Evolutionary conservation across 2,329 filamentous ascomycete species (phyloP), one percentile per base, ranked within the genome.

Genomic region (Furcasterigmium furcatum): DNA sequence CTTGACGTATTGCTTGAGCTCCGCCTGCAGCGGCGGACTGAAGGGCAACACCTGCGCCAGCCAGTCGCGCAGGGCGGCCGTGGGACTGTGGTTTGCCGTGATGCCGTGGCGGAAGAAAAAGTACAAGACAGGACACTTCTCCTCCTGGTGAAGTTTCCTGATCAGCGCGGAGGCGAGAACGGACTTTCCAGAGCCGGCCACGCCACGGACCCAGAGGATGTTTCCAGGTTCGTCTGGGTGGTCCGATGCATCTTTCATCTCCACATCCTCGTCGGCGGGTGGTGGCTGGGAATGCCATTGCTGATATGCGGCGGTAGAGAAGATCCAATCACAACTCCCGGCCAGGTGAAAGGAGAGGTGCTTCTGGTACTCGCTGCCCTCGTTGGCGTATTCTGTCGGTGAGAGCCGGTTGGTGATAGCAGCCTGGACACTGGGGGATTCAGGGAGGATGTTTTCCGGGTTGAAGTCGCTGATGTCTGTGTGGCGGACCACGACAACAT

Each of bases 51-150:
- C 13, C 44, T 67, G 65, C 29, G 50, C 56, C 7, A 64, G 52
- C 59, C 59, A 68, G 47, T 68, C 65, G 13, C 61, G 57, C 14
- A 68, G 39, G 4, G 64, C 41, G 6, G 57, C 52, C 5, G 46
- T 40, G 2, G 64, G 59, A 2, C 50, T 44, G 38, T 63, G 59
- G 38, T 68, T 68, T 1, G 59, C 60, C 18, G 60, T 53, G 40
- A 67, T 59, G 32, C 64, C 67, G 41, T 66, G 60, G 3, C 66
- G 58, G 38, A 67, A 69, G 52, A 67, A 68, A 51, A 68, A 68
- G 49, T 57, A 64, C 1, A 68, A 51, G 1, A 68, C 59, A 1
- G 63, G 62, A 27, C 24, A 27, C 19, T 30, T 21, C 16, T 36
- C 53, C 10, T 5, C 36, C 7, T 39, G 36, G 9, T 9, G 22